Evolutionary conservation across 1,139 yeast genomes (phyloP), one percentile per base, ranked within the genome.

Genomic region (Candida gigantensis): DNA sequence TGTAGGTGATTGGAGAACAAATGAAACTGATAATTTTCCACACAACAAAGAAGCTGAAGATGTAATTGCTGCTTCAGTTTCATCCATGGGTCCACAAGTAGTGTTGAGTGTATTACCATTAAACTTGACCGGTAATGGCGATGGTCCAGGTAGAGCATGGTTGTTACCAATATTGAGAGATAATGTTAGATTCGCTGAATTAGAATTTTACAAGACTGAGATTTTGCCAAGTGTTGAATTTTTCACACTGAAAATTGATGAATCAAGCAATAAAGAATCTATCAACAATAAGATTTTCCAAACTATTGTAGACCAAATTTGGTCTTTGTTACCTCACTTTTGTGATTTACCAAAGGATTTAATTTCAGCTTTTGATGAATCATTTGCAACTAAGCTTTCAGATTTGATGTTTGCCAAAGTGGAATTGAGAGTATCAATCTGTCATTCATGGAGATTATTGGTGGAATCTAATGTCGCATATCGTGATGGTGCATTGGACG

Each of bases 161-260:
- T 57, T 92, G 50, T 73, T 92, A 45, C 98, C 98, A n/a, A 59
- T 94, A 24, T 74, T 92, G 44, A 83, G 97, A 62, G 97, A 90
- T 51, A 81, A 86, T 52, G 85, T 88, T 19, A 76, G 81, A 49
- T 76, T 79, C 53, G 84, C 97, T 1, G 72, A 75, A 39, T 68
- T 94, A 39, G 68, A 74, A 0, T 87, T 71, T 55, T 92, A 78
- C 62, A 73, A 76, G 43, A 58, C 62, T 16, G 71, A 79, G 27
- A 74, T 94, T 41, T 63, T 85, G 20, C 97, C 97, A 21, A 61
- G 81, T 31, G 77, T 78, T 32, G 77, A 76, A 25, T 67, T 76
- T 43, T 85, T 90, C 47, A 72, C 65, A 39, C 60, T 60, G 4
- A 76, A 75, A 46, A 64, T 78, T 32, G 52, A 51, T 2, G 57